Base-by-base conservation (phyloP, 225 moss, liverwort and hornwort genomes). In the Pleurozium schreberi region DNA sequence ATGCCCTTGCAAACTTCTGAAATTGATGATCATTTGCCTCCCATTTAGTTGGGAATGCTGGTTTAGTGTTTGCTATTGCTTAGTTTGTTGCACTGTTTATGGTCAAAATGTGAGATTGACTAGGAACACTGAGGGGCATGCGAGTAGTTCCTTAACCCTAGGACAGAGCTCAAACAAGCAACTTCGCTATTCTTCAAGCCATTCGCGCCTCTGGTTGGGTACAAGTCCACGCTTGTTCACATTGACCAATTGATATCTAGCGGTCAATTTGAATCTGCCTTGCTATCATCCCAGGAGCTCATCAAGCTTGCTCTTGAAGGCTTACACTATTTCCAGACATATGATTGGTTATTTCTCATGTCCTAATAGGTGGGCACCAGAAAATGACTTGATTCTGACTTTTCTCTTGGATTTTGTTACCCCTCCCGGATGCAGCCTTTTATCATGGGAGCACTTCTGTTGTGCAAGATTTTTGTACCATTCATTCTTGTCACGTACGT, bases 271-370 rank as follows among this genome's bases (percentile, higher is more conserved):
- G 96, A 96, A 89, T 80, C 92, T 86, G 98, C 98, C 61, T 84
- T 96, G 89, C 88, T 95, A 81, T 93, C 94, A 84, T 95, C 93
- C 62, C 94, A 96, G 67, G 95, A 94, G 85, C 95, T 99, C 61
- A 96, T 96, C 84, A 93, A 84, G 80, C 93, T 97, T 55, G 91
- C 96, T 75, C 93, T 98, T 34, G 91, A 89, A 69, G 98, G 98
- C 71, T 89, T 99, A 83, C 96, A 99, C 89, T 99, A 99, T 91
- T 99, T 99, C 88, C 98, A 99, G 89, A 99, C 97, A 6, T 99
- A 99, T 86, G 98, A 99, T 91, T 99, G 97, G 97, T 90, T 95
- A 17, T 97, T 97, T 91, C 94, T 99, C 85, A 97, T 96, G 97
- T 92, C 98, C 21, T 30, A 25, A 63, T 53, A 63, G 28, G 42